phyloP scores from a whole-genome alignment of 2,329 filamentous ascomycete species.

The Diplocarpon mali region DNA sequence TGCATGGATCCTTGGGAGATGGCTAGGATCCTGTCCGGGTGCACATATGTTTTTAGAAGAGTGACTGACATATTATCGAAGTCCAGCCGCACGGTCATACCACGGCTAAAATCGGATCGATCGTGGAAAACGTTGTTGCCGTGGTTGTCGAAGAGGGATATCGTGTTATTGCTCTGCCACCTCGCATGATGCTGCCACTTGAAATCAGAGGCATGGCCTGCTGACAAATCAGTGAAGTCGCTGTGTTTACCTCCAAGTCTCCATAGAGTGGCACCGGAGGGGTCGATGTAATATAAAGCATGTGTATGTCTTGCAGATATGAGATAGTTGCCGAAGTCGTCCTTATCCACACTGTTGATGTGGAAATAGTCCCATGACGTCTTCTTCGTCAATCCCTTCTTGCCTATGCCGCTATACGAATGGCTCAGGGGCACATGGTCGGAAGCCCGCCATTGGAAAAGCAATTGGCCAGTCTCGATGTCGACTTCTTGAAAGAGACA shows the following conservation, averaged over 20 bases:
- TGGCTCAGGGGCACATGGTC: conserved; percentile 26
- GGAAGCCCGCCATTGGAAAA: conserved; percentile 39
- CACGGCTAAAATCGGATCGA: conserved; percentile 17
- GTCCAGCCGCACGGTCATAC: conserved; percentile 32
- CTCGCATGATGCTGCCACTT: conserved; percentile 39
- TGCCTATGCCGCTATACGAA: conserved; percentile 6
- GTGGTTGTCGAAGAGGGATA: conserved; percentile 25
- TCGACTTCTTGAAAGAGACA: conserved; percentile 37
- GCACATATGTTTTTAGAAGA: conserved; percentile 31
- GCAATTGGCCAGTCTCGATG: conserved; percentile 35
- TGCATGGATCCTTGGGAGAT: conserved; percentile 36
- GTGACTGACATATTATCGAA: conserved; percentile 32
- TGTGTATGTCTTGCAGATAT: conserved; percentile 36
- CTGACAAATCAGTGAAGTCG: conserved; percentile 28
- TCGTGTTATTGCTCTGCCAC: conserved; percentile 19
- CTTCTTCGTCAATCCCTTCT: conserved; percentile 7
- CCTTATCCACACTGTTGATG: conserved; percentile 30
- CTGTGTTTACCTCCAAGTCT: conserved; percentile 34
- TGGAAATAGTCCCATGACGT: conserved; percentile 20
- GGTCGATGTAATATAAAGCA: conserved; percentile 34
- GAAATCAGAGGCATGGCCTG: conserved; percentile 33
- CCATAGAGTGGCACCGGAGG: conserved; percentile 36
- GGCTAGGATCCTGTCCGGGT: conserved; percentile 29
- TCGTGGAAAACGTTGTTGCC: conserved; percentile 31
- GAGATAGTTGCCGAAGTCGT: conserved; percentile 33